Evolutionary conservation across 1,284 basidiomycete species (phyloP).

Genomic region (Moniliella sp.): DNA sequence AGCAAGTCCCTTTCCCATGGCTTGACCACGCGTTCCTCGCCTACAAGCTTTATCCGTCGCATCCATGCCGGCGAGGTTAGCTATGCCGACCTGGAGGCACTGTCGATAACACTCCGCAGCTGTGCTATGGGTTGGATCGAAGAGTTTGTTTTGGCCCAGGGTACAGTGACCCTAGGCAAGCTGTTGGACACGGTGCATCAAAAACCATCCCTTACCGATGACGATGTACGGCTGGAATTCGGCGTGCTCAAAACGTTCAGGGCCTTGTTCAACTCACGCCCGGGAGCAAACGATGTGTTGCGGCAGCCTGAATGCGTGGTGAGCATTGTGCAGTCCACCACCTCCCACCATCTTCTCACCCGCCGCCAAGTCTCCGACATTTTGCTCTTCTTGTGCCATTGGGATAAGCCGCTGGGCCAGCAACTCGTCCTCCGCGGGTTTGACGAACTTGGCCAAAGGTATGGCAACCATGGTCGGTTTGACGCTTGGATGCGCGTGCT

Average conservation of each 20-base stretch:
- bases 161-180: slow-evolving; percentile 62
- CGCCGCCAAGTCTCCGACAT: slow-evolving; percentile 60
- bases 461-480: slow-evolving; percentile 40
- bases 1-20: too few species aligned
- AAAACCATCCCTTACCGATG: slow-evolving; percentile 34
- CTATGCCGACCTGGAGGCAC: slow-evolving; percentile 52
- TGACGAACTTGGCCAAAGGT: slow-evolving; percentile 24
- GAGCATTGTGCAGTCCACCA: slow-evolving; percentile 65
- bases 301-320: slow-evolving; percentile 56
- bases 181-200: slow-evolving; percentile 36
- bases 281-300: slow-evolving; percentile 56
- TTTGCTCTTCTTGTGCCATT: slow-evolving; percentile 40
- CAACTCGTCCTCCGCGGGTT: slow-evolving; percentile 38
- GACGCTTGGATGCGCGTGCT: slow-evolving; percentile 74
- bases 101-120: slow-evolving; percentile 54
- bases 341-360: slow-evolving; percentile 58
- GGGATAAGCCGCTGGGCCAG: slow-evolving; percentile 38
- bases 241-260: slow-evolving; percentile 73
- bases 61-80: slow-evolving; percentile 69
- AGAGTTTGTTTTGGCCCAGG: slow-evolving; percentile 41
- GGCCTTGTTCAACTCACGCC: slow-evolving; percentile 57
- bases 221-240: slow-evolving; percentile 55
- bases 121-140: slow-evolving; percentile 33
- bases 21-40: slow-evolving; percentile 30
- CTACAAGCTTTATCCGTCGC: slow-evolving; percentile 54